These are phyloP conservation scores for Penicillium sp. DNA, from an alignment of 2,329 filamentous ascomycete species.

Conservation along the genomic window DNA sequence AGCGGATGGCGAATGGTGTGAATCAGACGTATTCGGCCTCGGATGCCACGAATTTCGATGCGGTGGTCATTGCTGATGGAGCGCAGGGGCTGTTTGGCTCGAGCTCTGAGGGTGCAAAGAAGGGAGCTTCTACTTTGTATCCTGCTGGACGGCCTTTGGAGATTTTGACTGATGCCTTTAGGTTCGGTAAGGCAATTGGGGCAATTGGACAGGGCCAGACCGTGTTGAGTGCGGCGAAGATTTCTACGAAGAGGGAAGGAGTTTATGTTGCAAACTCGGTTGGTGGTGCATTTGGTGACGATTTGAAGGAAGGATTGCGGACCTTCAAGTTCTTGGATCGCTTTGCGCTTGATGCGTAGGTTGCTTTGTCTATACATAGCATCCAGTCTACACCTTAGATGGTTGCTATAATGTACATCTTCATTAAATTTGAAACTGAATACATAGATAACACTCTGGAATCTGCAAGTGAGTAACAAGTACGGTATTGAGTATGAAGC, in stretches of 20 bases:
- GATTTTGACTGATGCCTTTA: constrained; percentile 62
- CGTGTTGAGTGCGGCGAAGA: constrained; percentile 45
- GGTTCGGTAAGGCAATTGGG: constrained; percentile 69
- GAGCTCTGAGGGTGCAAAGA: neutral
- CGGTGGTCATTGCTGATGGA: constrained; percentile 58
- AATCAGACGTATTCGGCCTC: constrained; percentile 64
- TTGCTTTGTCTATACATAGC: neutral
- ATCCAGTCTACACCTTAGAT: too few species aligned
- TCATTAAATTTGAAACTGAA: too few species aligned
- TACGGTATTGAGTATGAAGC: too few species aligned
- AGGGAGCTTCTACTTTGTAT: constrained; percentile 56
- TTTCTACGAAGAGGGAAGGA: constrained; percentile 38
- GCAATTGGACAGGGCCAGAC: constrained; percentile 51
- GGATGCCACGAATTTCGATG: constrained; percentile 50
- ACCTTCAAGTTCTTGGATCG: constrained; percentile 66
- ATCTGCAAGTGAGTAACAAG: too few species aligned
- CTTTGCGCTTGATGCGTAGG: constrained; percentile 55
- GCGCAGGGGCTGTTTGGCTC: constrained; percentile 52
- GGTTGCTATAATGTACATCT: too few species aligned
- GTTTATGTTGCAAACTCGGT: constrained; percentile 34
- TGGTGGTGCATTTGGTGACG: constrained; percentile 41
- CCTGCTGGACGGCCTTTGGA: constrained; percentile 62
- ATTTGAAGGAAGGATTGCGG: constrained; percentile 58
- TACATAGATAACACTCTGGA: too few species aligned
- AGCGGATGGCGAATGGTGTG: constrained; percentile 54